Base-by-base conservation (phyloP, 495 filamentous ascomycete species). In the Aspergillus panamensis region DNA sequence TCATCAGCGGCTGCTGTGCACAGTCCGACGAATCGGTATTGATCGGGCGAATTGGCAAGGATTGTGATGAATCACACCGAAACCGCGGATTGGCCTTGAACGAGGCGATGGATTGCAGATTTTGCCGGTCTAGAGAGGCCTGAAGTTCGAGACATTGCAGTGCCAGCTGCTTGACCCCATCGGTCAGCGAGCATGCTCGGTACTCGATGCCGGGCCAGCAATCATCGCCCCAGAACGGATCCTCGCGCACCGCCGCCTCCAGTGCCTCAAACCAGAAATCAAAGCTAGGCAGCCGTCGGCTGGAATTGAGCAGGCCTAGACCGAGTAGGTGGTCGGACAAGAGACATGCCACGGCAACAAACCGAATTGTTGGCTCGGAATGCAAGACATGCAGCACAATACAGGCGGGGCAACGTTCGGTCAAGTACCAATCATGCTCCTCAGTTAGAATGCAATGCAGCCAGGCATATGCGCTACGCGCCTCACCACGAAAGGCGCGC, bases 401-500 rank as follows among this genome's bases (percentile, higher is more conserved):
- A 63, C 83, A 86, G 19, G 77, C 76, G 19, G 83, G 82, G 67
- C 83, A 86, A 14, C 82, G 80, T 47, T 74, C 66, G 0, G 79
- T 80, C 59, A 77, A 65, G 60, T 81, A 83, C 80, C 82, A 86
- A 57, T 84, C 78, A 55, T 79, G 76, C 57, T 84, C 82, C 55
- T 83, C 80, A 25, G 62, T 75, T 8, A 85, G 64, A 51, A 84
- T 82, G 70, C 80, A 84, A 60, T 84, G 78, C 45, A 86, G 70
- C 81, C 82, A 86, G 53, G 83, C 67, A 67, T 80, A 85, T 6
- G 83, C 81, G 53, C 79, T 78, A 29, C 83, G 78, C 12, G 82
- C 83, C 45, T 83, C 77, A 3, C 81, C 82, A 12, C 73, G 70
- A 60, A 83, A 85, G 8, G 81, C 83, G n/a, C 81, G 73, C 60